phyloP scores from a whole-genome alignment of 2,329 filamentous ascomycete species.

The Aspergillus persii region DNA sequence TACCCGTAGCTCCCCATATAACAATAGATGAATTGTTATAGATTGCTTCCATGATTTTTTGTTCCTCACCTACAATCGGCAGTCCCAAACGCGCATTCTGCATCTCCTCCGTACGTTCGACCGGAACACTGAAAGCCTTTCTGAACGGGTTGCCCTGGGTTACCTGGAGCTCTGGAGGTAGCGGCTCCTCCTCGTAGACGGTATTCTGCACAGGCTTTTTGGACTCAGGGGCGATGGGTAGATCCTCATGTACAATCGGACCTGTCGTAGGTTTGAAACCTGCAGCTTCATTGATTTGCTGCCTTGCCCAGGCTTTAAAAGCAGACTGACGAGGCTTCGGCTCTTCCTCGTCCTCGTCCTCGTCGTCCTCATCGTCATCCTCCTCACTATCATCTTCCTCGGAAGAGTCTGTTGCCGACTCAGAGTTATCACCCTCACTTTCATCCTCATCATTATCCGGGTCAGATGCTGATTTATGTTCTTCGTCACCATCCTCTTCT shows the following conservation, averaged over 20 bases:
- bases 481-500: constrained; percentile 33
- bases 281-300: constrained; percentile 79
- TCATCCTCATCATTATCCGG: constrained; percentile 32
- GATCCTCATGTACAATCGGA: constrained; percentile 31
- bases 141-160: constrained; percentile 51
- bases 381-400: constrained; percentile 30
- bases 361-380: constrained; percentile 22
- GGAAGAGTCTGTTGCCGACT: constrained; percentile 13
- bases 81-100: constrained; percentile 75
- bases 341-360: constrained; percentile 31
- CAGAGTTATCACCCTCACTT: constrained; percentile 24
- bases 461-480: constrained; percentile 43
- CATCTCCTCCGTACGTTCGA: constrained; percentile 69
- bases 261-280: constrained; percentile 59
- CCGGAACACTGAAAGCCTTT: constrained; percentile 72
- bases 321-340: constrained; percentile 55
- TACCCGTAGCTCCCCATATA: constrained; percentile 91
- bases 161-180: constrained; percentile 39
- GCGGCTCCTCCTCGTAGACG: constrained; percentile 38
- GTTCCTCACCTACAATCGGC: constrained; percentile 91
- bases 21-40: constrained; percentile 88
- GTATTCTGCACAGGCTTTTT: constrained; percentile 36
- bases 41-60: constrained; percentile 96
- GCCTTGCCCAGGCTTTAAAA: constrained; percentile 91
- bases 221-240: constrained; percentile 27